Percentiles rank a stretch among this genome's conserved stretches.
These are phyloP conservation scores for Aspergillus spinulosporus DNA, from an alignment of 2,329 filamentous ascomycete genomes.

Conservation along the genomic window DNA sequence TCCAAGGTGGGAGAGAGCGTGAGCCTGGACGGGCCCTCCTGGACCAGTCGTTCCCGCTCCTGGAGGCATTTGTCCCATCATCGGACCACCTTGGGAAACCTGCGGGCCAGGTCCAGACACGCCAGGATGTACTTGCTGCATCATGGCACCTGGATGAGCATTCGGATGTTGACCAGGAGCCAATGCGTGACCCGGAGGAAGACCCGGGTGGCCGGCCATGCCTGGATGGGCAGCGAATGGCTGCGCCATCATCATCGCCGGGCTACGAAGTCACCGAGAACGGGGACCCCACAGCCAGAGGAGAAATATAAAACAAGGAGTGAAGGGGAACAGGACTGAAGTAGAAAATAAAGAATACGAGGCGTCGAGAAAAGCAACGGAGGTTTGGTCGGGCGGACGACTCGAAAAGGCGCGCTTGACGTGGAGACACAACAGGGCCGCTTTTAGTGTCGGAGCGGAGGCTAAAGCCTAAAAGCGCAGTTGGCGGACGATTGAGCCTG, in stretches of 20 bases:
- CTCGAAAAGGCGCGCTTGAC: conserved; percentile 33
- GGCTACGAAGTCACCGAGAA: conserved; percentile 37
- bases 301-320: conserved; percentile 19
- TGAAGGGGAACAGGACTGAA: conserved; percentile 12
- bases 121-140: conserved; percentile 61
- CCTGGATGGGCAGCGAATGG: conserved; percentile 60
- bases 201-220: conserved; percentile 59
- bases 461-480: conserved; percentile 34
- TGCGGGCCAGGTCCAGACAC: conserved; percentile 61
- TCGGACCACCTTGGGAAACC: conserved; percentile 62
- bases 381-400: conserved; percentile 23
- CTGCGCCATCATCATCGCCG: conserved; percentile 57
- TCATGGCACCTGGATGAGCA: conserved; percentile 54
- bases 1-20: conserved; percentile 62
- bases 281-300: conserved; percentile 29
- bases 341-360: conserved; percentile 12
- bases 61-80: conserved; percentile 65
- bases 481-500: conserved; percentile 35
- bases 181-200: conserved; percentile 63
- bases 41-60: conserved; percentile 55
- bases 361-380: conserved; percentile 10
- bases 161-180: conserved; percentile 58
- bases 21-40: conserved; percentile 53
- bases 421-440: conserved; percentile 32
- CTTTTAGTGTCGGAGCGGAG: conserved; percentile 38